Evolutionary conservation across 805 yeast species (phyloP), one percentile per base, ranked within the genome.

Genomic region (Cyberlindnera mississippiensis): DNA sequence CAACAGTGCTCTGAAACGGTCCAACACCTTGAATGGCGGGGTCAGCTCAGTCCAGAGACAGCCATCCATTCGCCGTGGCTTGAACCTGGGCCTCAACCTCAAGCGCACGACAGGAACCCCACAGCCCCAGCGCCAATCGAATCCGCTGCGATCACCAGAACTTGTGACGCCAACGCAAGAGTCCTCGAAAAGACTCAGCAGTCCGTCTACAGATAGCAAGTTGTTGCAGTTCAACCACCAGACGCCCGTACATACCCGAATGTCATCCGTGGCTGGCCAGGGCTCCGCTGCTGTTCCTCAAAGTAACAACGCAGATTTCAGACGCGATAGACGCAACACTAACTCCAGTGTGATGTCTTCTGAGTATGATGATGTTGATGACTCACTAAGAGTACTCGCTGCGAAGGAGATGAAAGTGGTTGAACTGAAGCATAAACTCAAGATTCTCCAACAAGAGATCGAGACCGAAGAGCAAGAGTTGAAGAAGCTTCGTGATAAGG

Each of bases 401-500:
- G 64, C 76, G 31, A 83, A 81, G 53, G 93, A 84, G 56, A 75
- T 80, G 75, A 75, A 73, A 19, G 66, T 83, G 22, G 72, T 83
- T 37, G 89, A 83, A 50, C 60, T 82, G 33, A 81, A 78, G 48
- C 72, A 71, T 33, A 71, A 66, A 17, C 44, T 82, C 52, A 71
- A 76, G 38, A 57, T 66, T 26, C 59, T 63, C 5, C 66, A 81
- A 37, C 74, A 70, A 38, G 66, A 64, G 33, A 63, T 82, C 27
- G 73, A 80, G 35, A 63, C 52, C 13, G 64, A 61, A 26, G 58
- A 61, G 16, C 42, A 44, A 3, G 69, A 68, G 40, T 46, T 69
- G 37, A 56, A 55, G 28, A 52, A 45, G 14, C 44, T 69, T 40
- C 65, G 63, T 41, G 48, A 52, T 10, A 66, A 63, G 44, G 66